Conservation (phyloP, 306 rosid genomes). For the Clitoria ternatea region DNA sequence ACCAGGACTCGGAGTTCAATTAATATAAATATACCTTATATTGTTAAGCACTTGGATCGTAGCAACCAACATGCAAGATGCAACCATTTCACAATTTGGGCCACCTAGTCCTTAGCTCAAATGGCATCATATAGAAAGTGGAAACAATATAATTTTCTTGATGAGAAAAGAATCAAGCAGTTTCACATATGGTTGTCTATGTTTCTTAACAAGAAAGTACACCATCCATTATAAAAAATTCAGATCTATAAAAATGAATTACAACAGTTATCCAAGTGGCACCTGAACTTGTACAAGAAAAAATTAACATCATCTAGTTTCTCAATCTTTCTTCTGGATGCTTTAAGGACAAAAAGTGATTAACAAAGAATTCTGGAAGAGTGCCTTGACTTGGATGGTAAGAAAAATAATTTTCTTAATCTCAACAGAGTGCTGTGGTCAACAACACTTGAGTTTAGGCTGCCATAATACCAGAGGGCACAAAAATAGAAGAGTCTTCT, state of each 20-base stretch:
- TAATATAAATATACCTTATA: background rate
- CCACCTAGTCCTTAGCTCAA: background rate
- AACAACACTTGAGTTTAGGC: background rate
- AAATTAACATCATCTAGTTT: background rate
- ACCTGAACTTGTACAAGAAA: background rate
- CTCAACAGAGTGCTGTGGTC: background rate
- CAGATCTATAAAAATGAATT: background rate
- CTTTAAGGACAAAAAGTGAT: background rate
- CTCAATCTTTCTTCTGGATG: background rate
- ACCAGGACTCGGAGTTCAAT: background rate
- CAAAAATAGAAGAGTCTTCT: background rate
- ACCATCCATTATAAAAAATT: background rate
- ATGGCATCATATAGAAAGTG: background rate
- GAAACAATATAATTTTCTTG: background rate
- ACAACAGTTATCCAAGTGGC: background rate
- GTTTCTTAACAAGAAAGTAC: background rate
- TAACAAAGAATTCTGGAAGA: background rate
- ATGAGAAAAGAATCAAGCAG: background rate
- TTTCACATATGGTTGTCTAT: background rate
- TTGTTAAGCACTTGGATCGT: background rate
- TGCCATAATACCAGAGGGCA: background rate
- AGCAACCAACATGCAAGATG: background rate
- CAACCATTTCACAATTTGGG: background rate
- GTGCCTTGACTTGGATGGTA: background rate
- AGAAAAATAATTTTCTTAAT: background rate